Percentiles rank a stretch among this genome's conserved stretches.
Conservation (phyloP, 2,329 filamentous ascomycete genomes). For the Corinectria fuckeliana region DNA sequence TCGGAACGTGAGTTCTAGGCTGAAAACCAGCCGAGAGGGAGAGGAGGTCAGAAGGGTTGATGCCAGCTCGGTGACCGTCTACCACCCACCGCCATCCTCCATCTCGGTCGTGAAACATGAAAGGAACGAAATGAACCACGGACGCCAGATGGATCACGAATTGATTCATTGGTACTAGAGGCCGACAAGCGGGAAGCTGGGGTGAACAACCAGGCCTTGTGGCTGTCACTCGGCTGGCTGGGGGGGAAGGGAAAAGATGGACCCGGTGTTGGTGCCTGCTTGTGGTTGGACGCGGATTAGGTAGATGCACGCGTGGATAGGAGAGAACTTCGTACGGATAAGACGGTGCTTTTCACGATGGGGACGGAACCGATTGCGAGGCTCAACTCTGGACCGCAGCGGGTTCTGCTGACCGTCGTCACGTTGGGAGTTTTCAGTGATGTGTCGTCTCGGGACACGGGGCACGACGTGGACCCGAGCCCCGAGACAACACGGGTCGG, state of each 20-base stretch:
- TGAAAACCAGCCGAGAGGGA: not conserved
- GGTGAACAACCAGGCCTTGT: constrained; percentile 13
- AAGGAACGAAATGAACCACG: not conserved
- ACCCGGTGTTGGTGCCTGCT: constrained; percentile 8
- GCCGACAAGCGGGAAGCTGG: constrained; percentile 13
- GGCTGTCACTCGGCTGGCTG: constrained; percentile 18
- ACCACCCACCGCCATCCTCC: not conserved
- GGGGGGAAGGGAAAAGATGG: constrained; percentile 16
- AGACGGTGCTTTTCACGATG: constrained; percentile 13
- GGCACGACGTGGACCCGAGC: constrained; percentile 13
- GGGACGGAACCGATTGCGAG: not conserved
- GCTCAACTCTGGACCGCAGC: not conserved
- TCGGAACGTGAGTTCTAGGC: not conserved
- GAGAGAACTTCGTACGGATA: not conserved
- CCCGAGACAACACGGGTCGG: not conserved
- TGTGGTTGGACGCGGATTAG: constrained; percentile 10
- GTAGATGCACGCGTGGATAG: constrained; percentile 7
- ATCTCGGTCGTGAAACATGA: not conserved
- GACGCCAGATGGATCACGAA: constrained; percentile 2
- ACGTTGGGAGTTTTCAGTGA: too few relatives aligned
- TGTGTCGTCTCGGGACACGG: too few relatives aligned
- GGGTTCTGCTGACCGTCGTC: not conserved
- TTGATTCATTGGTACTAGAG: not conserved
- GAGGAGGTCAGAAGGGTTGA: too few relatives aligned
- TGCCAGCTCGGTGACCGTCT: constrained; percentile 1